Conservation (phyloP, 2,329 filamentous ascomycete species). For the Sclerotinia trifoliorum region DNA sequence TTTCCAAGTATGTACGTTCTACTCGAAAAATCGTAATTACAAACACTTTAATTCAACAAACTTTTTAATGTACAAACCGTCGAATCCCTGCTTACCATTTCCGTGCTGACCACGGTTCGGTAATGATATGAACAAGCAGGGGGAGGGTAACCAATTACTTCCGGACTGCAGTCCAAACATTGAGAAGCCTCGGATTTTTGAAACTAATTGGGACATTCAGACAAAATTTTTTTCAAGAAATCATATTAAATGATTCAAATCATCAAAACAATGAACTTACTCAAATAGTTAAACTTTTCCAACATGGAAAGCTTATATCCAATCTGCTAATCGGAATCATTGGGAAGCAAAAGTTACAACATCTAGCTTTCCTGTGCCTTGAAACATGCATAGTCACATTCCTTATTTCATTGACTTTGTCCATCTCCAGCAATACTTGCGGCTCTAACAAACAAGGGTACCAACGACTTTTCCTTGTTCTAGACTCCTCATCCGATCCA, state of each 20-base stretch:
- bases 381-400: conserved; percentile 6
- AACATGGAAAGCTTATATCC: too few relatives aligned
- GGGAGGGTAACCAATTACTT: too few relatives aligned
- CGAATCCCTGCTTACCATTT: conserved; percentile 13
- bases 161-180: too few relatives aligned
- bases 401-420: not conserved
- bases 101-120: conserved; percentile 18
- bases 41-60: conserved; percentile 13
- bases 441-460: conserved; percentile 11
- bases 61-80: conserved; percentile 17
- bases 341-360: not conserved
- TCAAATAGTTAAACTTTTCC: too few relatives aligned
- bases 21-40: conserved; percentile 13
- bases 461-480: conserved; percentile 8
- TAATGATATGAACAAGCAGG: not conserved
- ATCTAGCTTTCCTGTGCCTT: conserved; percentile 1
- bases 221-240: too few relatives aligned
- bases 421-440: not conserved
- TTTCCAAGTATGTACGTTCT: not conserved
- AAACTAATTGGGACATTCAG: too few relatives aligned
- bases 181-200: too few relatives aligned
- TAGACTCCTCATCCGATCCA: not conserved
- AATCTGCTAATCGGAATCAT: too few relatives aligned
- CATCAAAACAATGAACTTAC: too few relatives aligned
- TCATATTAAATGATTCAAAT: too few relatives aligned